Evolutionary conservation across 495 filamentous ascomycete species (phyloP).

Genomic region (Bryoglossum gracile): DNA sequence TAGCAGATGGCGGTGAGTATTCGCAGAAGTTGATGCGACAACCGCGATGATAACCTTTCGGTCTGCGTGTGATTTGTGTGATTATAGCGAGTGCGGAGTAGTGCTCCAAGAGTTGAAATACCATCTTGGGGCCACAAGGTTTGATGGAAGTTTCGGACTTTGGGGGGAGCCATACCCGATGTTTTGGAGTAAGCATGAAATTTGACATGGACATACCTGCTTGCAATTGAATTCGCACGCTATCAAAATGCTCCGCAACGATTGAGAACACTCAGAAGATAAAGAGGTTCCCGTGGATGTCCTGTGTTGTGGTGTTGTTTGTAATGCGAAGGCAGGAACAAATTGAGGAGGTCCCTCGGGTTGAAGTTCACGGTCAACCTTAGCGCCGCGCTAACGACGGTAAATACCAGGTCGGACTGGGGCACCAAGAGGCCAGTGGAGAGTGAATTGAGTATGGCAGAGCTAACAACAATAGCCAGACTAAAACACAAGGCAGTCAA

Average conservation of each 20-base stretch:
- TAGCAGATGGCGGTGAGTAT: no score
- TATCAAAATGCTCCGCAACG: no score
- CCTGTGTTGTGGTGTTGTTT: not conserved
- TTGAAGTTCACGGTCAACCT: not conserved
- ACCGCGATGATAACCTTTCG: not conserved
- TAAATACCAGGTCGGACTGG: no score
- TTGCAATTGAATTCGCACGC: constrained; percentile 4
- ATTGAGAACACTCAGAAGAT: no score
- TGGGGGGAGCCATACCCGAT: not conserved
- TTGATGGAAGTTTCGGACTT: constrained; percentile 6
- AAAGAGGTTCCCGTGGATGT: no score
- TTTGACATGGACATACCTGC: constrained; percentile 4
- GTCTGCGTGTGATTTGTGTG: not conserved
- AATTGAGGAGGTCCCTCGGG: not conserved
- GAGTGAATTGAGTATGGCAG: no score
- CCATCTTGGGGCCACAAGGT: not conserved
- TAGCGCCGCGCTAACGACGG: not conserved
- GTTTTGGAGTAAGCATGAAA: constrained; percentile 3
- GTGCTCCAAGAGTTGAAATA: not conserved
- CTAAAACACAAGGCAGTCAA: no score
- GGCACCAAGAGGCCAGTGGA: no score
- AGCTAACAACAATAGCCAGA: no score
- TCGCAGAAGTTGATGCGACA: not conserved
- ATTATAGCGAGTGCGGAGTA: not conserved
- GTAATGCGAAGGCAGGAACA: constrained; percentile 4